Evolutionary conservation across 2,329 filamentous ascomycete genomes (phyloP), one percentile per base, ranked within the genome.

Genomic region (Rhynchosporium graminicola): DNA sequence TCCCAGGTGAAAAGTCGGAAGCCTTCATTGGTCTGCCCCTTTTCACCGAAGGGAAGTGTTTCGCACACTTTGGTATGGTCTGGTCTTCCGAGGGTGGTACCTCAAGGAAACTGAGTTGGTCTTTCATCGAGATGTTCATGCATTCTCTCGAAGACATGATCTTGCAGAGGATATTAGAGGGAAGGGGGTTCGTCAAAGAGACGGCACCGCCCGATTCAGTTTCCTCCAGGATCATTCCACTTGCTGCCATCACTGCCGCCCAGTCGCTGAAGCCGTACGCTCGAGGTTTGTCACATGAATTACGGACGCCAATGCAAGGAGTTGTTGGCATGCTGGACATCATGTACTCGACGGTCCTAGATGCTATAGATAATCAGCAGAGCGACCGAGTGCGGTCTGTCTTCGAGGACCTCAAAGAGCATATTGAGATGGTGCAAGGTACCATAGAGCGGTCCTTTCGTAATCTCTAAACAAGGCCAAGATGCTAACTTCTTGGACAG

Each of bases 281-380:
- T n/a, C 82, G 87, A 65, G 89, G 85, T 70, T 75, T 91, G 38
- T 91, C 88, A 0, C 88, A 91, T 68, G 88, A 91, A 71, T 74
- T 91, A 52, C 80, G 88, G 65, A 91, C 88, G 3, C 88, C 88
- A 1, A 90, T 91, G 87, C 88, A 91, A 74, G 88, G 88, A 47
- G 86, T 91, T 6, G 87, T 91, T 13, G 88, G 88, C 6, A 90
- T 90, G 87, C 76, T 91, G 48, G 88, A 91, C 75, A 86, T 91
- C 64, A 90, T 91, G 86, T 86, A 90, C 75, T 85, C 87, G 3
- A 89, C 86, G 2, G 85, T 90, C 2, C 80, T 87, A 62, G 87
- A 90, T 71, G 85, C 85, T 20, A 81, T 86, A 7, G 81, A 84
- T 64, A 80, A 78, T 43, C 80, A 83, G 63, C 74, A 76, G 9